Evolutionary conservation across 1,139 yeast genomes (phyloP).

Genomic region (Suhomyces atakaporum): DNA sequence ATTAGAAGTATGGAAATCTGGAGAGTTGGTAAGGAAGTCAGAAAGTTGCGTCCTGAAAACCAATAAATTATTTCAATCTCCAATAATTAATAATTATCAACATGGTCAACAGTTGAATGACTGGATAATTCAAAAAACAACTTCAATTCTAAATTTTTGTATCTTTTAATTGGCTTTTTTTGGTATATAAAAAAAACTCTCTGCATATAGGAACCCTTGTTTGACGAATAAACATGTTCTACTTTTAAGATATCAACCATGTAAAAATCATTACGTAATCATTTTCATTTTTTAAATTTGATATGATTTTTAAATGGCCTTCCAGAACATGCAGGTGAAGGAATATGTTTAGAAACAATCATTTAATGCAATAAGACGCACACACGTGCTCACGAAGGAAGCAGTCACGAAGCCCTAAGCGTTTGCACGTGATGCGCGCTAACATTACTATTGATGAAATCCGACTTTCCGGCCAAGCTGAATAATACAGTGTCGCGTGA

Average conservation of each 20-base stretch:
- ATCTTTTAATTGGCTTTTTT: slow-evolving; percentile 19
- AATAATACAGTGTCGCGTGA: slow-evolving; percentile 5
- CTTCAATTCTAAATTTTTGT: slow-evolving; percentile 28
- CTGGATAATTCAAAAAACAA: slow-evolving; percentile 23
- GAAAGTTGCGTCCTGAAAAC: slow-evolving; percentile 99
- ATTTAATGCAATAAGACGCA: no score
- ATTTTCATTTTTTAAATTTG: no score
- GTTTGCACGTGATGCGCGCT: slow-evolving; percentile 2
- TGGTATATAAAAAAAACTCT: slow-evolving; percentile 18
- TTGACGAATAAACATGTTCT: slow-evolving; percentile 47
- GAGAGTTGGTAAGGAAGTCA: slow-evolving; percentile 99
- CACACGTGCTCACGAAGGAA: no score
- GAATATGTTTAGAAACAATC: no score
- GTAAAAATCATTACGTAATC: no score
- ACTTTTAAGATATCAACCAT: slow-evolving; percentile 2
- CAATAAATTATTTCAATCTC: slow-evolving; percentile 46
- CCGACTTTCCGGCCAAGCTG: slow-evolving; percentile 4
- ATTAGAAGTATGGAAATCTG: slow-evolving; percentile 99
- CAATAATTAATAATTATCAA: slow-evolving; percentile 13
- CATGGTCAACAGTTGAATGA: slow-evolving; percentile 35
- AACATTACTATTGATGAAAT: background rate
- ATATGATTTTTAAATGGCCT: no score
- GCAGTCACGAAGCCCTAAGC: slow-evolving; percentile 12
- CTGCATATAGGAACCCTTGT: slow-evolving; percentile 36
- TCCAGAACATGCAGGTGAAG: background rate